phyloP scores from a whole-genome alignment of 805 yeast species.

The Blastobotrys muscicola region DNA sequence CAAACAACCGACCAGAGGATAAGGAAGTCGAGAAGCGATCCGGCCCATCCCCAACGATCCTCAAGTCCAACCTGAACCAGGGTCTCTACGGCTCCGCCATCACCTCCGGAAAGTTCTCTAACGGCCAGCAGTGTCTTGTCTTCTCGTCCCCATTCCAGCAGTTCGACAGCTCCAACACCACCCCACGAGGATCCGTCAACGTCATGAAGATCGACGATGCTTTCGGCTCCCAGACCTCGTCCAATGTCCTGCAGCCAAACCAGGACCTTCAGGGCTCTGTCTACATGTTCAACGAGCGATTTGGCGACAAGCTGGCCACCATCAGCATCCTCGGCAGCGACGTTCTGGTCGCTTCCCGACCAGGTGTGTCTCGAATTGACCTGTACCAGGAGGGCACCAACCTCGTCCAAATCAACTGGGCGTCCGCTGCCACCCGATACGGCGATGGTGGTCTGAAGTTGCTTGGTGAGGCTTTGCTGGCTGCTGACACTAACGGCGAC shows the following conservation, averaged over 20 bases:
- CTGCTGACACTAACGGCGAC: constrained; percentile 31
- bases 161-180: not conserved
- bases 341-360: constrained; percentile 39
- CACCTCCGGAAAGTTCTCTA: constrained; percentile 34
- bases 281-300: constrained; percentile 27
- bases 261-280: not conserved
- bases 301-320: constrained; percentile 34
- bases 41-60: constrained; percentile 1
- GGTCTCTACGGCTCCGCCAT: constrained; percentile 42
- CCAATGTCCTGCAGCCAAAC: no score
- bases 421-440: constrained; percentile 22
- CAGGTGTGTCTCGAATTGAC: constrained; percentile 40
- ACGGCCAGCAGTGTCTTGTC: constrained; percentile 35
- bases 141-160: constrained; percentile 42
- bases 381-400: constrained; percentile 26
- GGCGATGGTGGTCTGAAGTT: constrained; percentile 38
- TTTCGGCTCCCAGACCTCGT: not conserved
- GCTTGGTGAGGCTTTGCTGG: constrained; percentile 29
- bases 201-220: constrained; percentile 7
- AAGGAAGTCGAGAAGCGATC: not conserved
- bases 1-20: no score
- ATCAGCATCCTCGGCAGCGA: constrained; percentile 21
- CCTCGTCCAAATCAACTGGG: constrained; percentile 23
- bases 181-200: constrained; percentile 16
- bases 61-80: constrained; percentile 16